These are phyloP conservation scores for Postia placenta DNA, from an alignment of 768 basidiomycete species.

Conservation along the genomic window DNA sequence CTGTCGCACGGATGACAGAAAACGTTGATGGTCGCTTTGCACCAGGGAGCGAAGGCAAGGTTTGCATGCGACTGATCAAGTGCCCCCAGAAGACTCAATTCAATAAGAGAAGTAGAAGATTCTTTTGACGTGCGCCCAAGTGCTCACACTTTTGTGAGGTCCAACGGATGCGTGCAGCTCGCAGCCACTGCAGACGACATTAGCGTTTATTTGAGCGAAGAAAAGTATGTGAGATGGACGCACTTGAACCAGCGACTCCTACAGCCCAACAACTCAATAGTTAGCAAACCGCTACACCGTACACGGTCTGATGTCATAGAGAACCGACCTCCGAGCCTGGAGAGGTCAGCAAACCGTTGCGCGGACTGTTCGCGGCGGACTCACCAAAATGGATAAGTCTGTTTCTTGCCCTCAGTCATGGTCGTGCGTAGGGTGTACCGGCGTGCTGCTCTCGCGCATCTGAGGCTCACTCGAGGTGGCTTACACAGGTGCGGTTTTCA, in stretches of 20 bases:
- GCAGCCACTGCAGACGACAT: constrained; percentile 57
- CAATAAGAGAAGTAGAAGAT: background rate
- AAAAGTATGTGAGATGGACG: constrained; percentile 13
- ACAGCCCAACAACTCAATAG: too few relatives aligned
- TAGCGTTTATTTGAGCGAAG: background rate
- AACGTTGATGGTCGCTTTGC: constrained; percentile 59
- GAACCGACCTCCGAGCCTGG: constrained; percentile 29
- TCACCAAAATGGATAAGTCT: constrained; percentile 26
- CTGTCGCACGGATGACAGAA: constrained; percentile 55
- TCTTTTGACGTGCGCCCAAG: background rate
- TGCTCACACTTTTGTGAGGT: constrained; percentile 81
- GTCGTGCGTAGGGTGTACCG: constrained; percentile 2
- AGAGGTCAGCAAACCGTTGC: background rate
- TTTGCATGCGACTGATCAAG: constrained; percentile 73
- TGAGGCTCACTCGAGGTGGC: background rate
- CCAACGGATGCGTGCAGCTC: constrained; percentile 75
- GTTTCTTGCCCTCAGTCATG: constrained; percentile 6
- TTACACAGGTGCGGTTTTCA: background rate
- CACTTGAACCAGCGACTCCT: constrained; percentile 33
- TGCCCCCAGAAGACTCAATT: background rate
- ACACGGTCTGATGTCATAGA: background rate
- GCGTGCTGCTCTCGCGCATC: too few relatives aligned
- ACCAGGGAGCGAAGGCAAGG: constrained; percentile 39
- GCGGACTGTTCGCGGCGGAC: constrained; percentile 3
- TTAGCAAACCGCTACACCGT: background rate